Base-by-base conservation (phyloP, 2,329 filamentous ascomycete species). In the Cladophialophora exuberans region DNA sequence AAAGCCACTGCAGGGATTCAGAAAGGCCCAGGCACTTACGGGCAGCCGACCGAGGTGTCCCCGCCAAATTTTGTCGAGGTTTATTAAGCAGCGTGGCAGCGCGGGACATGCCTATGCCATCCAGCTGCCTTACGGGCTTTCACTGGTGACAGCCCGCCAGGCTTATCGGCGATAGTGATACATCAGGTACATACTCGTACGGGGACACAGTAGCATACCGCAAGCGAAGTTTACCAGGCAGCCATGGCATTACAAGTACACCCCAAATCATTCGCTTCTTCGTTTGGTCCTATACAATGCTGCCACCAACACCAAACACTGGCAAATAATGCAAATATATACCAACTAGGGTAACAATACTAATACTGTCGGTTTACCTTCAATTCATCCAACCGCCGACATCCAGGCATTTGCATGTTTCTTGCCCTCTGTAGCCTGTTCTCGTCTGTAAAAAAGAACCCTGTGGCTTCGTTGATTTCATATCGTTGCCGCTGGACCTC, bases 361-460 rank as follows among this genome's bases (percentile, higher is more conserved):
- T 60, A 72, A 47, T 67, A 70, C 55, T 62, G 69, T 33, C 57
- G 56, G 30, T 38, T 59, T 26, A 69, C 64, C 49, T 77, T 77
- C 70, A 84, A 67, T 42, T 76, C 72, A 50, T 81, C 74, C 63
- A 87, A 67, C 60, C 76, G 78, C 64, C 74, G 74, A 70, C 85
- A 88, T 63, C 75, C 81, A 69, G 77, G 78, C 76, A 84, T 79
- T 41, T 81, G 75, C 78, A 86, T 79, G 18, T 74, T 74, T 56
- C 80, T 75, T 25, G 92, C 92, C 55, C 83, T 72, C 58, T 86
- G 82, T 83, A 96, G 83, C 77, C 90, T 91, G 59, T 86, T 86
- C 48, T 84, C 79, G 66, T 97, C 90, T 52, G 85, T 83, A 70
- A 84, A 91, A 67, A 96, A 90, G 88, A 91, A 96, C 3, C 92